These are phyloP conservation scores for Phytopythium boreale DNA, from an alignment of 352 stramenopile species.

Conservation along the genomic window DNA sequence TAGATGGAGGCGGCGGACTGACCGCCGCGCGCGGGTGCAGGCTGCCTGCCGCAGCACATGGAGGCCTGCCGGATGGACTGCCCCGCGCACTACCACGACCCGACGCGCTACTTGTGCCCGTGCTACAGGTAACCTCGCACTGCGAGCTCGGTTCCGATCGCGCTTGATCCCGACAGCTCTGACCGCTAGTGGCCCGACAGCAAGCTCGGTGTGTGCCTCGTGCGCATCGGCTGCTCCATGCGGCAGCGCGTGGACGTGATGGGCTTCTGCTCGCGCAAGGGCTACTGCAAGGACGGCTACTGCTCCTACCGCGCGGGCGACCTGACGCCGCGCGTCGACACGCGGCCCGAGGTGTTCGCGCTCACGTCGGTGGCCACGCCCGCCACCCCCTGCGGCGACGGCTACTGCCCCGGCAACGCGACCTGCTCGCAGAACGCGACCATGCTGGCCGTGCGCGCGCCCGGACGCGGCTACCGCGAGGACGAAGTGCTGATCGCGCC, in stretches of 20 bases:
- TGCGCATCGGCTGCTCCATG: slow-evolving; percentile 60
- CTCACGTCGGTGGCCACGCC: slow-evolving; percentile 50
- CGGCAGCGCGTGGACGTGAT: slow-evolving; percentile 63
- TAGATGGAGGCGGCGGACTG: not conserved
- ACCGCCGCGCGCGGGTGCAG: slow-evolving; percentile 17
- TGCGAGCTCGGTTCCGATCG: not conserved
- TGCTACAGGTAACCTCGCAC: slow-evolving; percentile 85
- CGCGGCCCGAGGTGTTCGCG: slow-evolving; percentile 56
- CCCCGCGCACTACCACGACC: slow-evolving; percentile 54
- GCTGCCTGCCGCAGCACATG: slow-evolving; percentile 42
- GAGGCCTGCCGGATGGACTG: slow-evolving; percentile 50
- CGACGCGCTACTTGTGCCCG: slow-evolving; percentile 48
- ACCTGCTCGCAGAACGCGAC: slow-evolving; percentile 45
- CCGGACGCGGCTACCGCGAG: slow-evolving; percentile 46
- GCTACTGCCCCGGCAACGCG: slow-evolving; percentile 41
- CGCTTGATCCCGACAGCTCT: not conserved
- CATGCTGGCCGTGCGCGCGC: slow-evolving; percentile 37
- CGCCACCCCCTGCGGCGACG: slow-evolving; percentile 59
- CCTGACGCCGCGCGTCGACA: slow-evolving; percentile 48
- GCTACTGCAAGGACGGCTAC: slow-evolving; percentile 82
- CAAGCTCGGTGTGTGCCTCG: slow-evolving; percentile 62
- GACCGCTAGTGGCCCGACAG: slow-evolving; percentile 16
- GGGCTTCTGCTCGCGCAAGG: slow-evolving; percentile 63
- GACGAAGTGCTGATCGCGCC: slow-evolving; percentile 52
- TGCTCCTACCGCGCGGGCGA: slow-evolving; percentile 61